Base-by-base conservation (phyloP, 2,329 filamentous ascomycete genomes). In the Cladosporium phlei region DNA sequence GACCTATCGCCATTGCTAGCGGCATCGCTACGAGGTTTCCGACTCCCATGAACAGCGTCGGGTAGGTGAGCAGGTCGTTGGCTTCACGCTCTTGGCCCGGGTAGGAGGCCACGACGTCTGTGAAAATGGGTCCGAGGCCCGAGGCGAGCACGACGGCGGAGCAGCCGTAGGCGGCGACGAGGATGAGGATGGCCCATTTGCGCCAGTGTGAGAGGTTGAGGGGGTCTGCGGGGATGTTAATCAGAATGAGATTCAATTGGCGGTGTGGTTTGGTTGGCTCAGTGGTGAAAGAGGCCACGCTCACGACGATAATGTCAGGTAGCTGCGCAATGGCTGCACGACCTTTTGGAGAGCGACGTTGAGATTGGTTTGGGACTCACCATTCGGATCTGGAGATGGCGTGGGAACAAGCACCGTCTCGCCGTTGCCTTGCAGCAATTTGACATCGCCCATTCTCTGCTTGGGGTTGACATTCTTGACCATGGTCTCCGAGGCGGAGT, bases 171-270 rank as follows among this genome's bases (percentile, higher is more conserved):
- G 68, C 32, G 3, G 62, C 65, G 63, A 70, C 68, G 49, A 59
- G 54, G 9, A 56, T 49, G 4, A 70, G 52, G 10, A 69, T 61
- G 5, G 52, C 54, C 12, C 55, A 45, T 52, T 70, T 70, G 6
- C 64, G 61, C 63, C 60, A 66, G 51, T 49, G 48, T 4, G 63
- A 55, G 51, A 68, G 65, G 35, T 70, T 70, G 22, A 71, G 53
- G 4, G 68, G 67, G 38, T 71, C 68, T 4, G 62, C 12, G 10
- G 14, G n/a, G n/a, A n/a, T n/a, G n/a, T n/a, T n/a, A n/a, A n/a
- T n/a, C n/a, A n/a, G n/a, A n/a, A n/a, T n/a, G n/a, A n/a, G n/a
- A n/a, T n/a, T n/a, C n/a, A n/a, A n/a, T n/a, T n/a, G n/a, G n/a
- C n/a, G n/a, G n/a, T n/a, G n/a, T n/a, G n/a, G n/a, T n/a, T n/a